phyloP scores from a whole-genome alignment of 2,329 filamentous ascomycete species.

The Ophiosphaerella korrae region DNA sequence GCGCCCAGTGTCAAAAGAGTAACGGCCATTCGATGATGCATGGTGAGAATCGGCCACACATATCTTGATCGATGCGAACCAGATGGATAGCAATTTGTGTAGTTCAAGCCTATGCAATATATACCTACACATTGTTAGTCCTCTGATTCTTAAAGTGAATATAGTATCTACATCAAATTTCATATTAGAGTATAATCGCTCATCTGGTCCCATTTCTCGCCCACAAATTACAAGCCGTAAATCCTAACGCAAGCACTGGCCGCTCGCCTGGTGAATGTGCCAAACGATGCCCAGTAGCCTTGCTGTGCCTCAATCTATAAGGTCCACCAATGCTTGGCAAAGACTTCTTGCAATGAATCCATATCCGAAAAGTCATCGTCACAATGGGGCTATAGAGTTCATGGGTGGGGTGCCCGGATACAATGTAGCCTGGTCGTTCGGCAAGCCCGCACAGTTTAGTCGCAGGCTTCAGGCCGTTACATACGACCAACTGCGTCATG shows the following conservation, averaged over 20 bases:
- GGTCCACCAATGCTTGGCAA: neutral
- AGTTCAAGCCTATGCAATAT: neutral
- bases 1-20: conserved; percentile 1
- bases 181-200: neutral
- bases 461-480: too few species aligned
- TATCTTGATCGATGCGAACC: neutral
- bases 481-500: too few species aligned
- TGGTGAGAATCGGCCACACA: neutral
- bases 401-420: too few species aligned
- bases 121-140: neutral
- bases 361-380: neutral
- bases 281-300: neutral
- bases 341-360: neutral
- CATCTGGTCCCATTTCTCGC: neutral
- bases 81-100: neutral
- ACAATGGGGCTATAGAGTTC: too few species aligned
- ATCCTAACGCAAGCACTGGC: neutral
- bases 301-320: neutral
- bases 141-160: neutral
- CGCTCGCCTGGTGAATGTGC: neutral
- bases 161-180: neutral
- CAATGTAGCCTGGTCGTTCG: too few species aligned
- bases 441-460: too few species aligned
- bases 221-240: neutral
- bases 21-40: neutral